Conservation (phyloP, 805 yeast genomes). For the Hanseniaspora lachancei region DNA sequence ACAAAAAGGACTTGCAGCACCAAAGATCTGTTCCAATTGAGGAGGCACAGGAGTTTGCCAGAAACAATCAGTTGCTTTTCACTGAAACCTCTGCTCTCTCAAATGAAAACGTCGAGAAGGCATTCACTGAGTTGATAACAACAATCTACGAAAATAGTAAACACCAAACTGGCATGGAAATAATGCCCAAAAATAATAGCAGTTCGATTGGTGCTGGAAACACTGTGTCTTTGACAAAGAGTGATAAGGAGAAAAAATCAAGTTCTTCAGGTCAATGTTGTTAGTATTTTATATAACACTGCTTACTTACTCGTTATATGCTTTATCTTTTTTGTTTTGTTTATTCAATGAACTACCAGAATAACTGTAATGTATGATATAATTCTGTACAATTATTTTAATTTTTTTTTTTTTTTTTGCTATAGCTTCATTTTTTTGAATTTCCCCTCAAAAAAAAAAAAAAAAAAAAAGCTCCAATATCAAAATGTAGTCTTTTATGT, state of each 20-base stretch:
- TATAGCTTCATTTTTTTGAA: not conserved
- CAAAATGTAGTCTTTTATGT: too few relatives aligned
- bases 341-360: too few relatives aligned
- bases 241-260: not conserved
- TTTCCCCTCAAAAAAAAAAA: not conserved
- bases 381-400: too few relatives aligned
- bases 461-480: not conserved
- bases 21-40: slow-evolving; percentile 94
- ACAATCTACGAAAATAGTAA: slow-evolving; percentile 46
- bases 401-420: too few relatives aligned
- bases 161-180: slow-evolving; percentile 9
- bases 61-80: slow-evolving; percentile 80
- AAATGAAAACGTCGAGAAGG: slow-evolving; percentile 85
- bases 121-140: slow-evolving; percentile 84
- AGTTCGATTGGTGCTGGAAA: not conserved
- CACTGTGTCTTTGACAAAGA: slow-evolving; percentile 7
- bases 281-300: not conserved
- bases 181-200: not conserved
- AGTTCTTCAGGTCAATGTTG: slow-evolving; percentile 6
- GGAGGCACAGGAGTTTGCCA: slow-evolving; percentile 88
- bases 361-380: too few relatives aligned
- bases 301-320: too few relatives aligned
- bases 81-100: slow-evolving; percentile 93
- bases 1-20: slow-evolving; percentile 81
- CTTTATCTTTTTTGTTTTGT: too few relatives aligned